Percentiles rank a stretch among this genome's conserved stretches.
Conservation (phyloP, 164 flowering plant genomes). For the Magnolia sinica region DNA sequence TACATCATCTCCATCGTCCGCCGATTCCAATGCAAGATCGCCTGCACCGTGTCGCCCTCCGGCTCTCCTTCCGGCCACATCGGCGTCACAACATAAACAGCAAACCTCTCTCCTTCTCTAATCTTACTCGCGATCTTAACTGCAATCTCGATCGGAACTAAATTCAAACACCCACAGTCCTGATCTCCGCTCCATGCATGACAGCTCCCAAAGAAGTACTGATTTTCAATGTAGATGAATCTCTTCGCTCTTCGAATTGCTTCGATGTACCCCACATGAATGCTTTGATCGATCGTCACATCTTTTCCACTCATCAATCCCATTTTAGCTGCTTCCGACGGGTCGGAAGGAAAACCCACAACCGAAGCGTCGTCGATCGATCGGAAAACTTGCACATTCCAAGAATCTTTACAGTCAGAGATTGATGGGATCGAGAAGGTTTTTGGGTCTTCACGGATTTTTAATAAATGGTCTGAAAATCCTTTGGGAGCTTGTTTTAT, state of each 20-base stretch:
- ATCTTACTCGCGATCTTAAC: slow-evolving; percentile 69
- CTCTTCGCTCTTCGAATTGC: slow-evolving; percentile 67
- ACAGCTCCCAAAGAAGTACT: slow-evolving; percentile 70
- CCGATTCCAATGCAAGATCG: slow-evolving; percentile 68
- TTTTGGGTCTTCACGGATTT: slow-evolving; percentile 16
- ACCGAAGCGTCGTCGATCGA: slow-evolving; percentile 67
- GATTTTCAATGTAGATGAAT: slow-evolving; percentile 75
- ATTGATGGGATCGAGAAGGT: slow-evolving; percentile 17
- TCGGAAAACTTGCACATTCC: slow-evolving; percentile 68
- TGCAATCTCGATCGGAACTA: slow-evolving; percentile 65
- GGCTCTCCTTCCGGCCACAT: slow-evolving; percentile 86
- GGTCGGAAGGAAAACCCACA: slow-evolving; percentile 37
- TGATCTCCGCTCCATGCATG: slow-evolving; percentile 43
- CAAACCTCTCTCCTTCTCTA: slow-evolving; percentile 57
- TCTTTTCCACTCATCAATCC: slow-evolving; percentile 61
- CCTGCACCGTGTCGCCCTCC: slow-evolving; percentile 56
- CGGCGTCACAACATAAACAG: slow-evolving; percentile 64
- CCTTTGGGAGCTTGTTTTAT: slow-evolving; percentile 35
- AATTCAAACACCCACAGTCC: slow-evolving; percentile 50
- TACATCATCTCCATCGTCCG: slow-evolving; percentile 87
- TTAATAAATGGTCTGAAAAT: slow-evolving; percentile 15
- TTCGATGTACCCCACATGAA: slow-evolving; percentile 65
- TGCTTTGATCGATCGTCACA: slow-evolving; percentile 52
- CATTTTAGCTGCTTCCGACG: slow-evolving; percentile 25
- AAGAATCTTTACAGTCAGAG: slow-evolving; percentile 31